phyloP scores from a whole-genome alignment of 306 rosid species.

The Cyamopsis tetragonoloba region DNA sequence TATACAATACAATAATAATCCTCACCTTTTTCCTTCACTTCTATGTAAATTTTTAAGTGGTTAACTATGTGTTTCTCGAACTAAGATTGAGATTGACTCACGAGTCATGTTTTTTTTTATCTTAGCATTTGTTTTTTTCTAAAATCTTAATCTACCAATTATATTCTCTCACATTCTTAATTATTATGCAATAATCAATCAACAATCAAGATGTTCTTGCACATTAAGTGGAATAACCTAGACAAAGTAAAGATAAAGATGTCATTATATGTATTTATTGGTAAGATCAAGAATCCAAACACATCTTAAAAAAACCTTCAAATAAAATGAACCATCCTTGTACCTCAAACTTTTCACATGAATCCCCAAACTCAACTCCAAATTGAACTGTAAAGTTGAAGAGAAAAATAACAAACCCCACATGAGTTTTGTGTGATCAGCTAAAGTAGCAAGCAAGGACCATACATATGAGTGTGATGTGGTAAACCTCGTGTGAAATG shows the following conservation, averaged over 20 bases:
- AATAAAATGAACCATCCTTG: background rate
- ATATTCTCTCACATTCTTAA: too few relatives aligned
- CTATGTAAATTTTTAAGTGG: too few relatives aligned
- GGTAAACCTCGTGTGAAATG: slow-evolving; percentile 9
- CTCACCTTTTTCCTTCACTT: background rate
- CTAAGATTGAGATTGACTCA: too few relatives aligned
- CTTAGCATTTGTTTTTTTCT: background rate
- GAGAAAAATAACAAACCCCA: background rate
- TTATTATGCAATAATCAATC: too few relatives aligned
- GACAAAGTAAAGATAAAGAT: too few relatives aligned
- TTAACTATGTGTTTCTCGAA: too few relatives aligned
- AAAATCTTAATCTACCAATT: too few relatives aligned
- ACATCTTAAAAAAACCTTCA: too few relatives aligned
- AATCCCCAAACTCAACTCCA: background rate
- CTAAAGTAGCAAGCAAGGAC: background rate
- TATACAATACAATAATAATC: background rate
- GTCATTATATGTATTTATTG: too few relatives aligned
- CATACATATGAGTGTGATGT: background rate
- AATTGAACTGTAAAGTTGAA: slow-evolving; percentile 38
- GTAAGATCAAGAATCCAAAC: too few relatives aligned
- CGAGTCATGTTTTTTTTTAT: background rate
- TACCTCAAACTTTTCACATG: slow-evolving; percentile 29
- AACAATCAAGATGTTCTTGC: too few relatives aligned
- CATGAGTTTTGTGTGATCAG: background rate
- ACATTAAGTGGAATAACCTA: too few relatives aligned